These are phyloP conservation scores for Pisolithus marmoratus DNA, from an alignment of 768 basidiomycete species.

Conservation along the genomic window DNA sequence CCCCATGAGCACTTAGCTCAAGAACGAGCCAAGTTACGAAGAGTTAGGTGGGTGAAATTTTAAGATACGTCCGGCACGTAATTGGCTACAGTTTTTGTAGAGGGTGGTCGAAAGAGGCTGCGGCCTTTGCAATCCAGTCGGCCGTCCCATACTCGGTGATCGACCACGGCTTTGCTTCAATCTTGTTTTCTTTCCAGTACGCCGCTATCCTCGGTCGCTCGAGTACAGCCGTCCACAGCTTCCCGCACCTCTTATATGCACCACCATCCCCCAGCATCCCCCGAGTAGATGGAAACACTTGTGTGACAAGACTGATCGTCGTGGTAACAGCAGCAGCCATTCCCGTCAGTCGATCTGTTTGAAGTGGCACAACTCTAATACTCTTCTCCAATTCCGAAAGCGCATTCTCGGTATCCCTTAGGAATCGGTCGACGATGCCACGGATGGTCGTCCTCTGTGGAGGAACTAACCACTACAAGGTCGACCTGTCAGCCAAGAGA, in stretches of 20 bases:
- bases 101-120: conserved; percentile 1
- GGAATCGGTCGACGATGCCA: conserved; percentile 3
- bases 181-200: conserved; percentile 6
- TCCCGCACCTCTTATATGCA: conserved; percentile 16
- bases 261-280: conserved; percentile 8
- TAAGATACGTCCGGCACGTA: too few species aligned
- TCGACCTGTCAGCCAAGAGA: background rate
- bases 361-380: conserved; percentile 2
- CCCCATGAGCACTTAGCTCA: conserved; percentile 25
- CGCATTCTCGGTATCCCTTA: conserved; percentile 5
- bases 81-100: background rate
- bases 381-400: conserved; percentile 3
- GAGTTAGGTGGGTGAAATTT: conserved; percentile 28
- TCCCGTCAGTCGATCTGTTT: conserved; percentile 2
- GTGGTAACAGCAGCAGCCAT: conserved; percentile 7
- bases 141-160: conserved; percentile 6
- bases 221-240: conserved; percentile 15
- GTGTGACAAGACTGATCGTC: conserved; percentile 16
- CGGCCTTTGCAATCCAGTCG: conserved; percentile 11
- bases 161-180: conserved; percentile 3
- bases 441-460: conserved; percentile 4
- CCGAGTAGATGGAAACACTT: conserved; percentile 16
- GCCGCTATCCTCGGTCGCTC: conserved; percentile 7
- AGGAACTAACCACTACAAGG: conserved; percentile 7
- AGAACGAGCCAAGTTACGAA: conserved; percentile 24